Evolutionary conservation across 352 stramenopile genomes (phyloP), one percentile per base, ranked within the genome.

Genomic region (Phytophthora boehmeriae): DNA sequence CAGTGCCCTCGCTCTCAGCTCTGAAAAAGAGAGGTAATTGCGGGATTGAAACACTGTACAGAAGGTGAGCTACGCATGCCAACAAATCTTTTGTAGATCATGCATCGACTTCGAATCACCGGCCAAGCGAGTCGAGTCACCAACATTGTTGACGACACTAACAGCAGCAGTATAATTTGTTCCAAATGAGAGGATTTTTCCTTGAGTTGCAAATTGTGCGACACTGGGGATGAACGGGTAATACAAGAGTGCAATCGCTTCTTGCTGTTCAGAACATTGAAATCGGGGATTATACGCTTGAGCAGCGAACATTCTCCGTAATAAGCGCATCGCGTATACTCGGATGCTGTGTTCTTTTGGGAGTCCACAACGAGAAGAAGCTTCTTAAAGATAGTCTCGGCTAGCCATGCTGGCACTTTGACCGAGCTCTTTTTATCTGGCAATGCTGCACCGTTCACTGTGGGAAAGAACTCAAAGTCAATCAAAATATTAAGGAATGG

Each of bases 391-490:
- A 93, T 61, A 2, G 77, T 52, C 22, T 78, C 66, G 2, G 78
- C 82, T 0, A 93, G 71, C 85, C 85, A 93, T 2, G 66, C 63
- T n/a, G 44, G 59, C 17, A 23, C 16, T 59, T 59, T 50, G 2
- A 30, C 30, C 1, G 59, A 46, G 17, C 9, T 25, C 49, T 44
- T 41, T 35, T 59, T 36, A 0, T 2, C 25, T 9, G 45, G 4
- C 1, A 38, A 28, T 1, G 57, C 28, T 19, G 79, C 74, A 10
- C 71, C 76, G 47, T 91, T 90, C 16, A 93, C 63, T 8, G 73
- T 69, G 1, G 80, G 72, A 22, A 93, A 93, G 20, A 81, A 76
- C 63, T 92, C 82, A 32, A 90, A 89, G 35, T 90, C 84, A 27
- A 88, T 75, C 27, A 93, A 59, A 23, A 77, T 74, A 17, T 76